Conservation (phyloP, 345 rosid genomes). For the Corchorus capsularis region DNA sequence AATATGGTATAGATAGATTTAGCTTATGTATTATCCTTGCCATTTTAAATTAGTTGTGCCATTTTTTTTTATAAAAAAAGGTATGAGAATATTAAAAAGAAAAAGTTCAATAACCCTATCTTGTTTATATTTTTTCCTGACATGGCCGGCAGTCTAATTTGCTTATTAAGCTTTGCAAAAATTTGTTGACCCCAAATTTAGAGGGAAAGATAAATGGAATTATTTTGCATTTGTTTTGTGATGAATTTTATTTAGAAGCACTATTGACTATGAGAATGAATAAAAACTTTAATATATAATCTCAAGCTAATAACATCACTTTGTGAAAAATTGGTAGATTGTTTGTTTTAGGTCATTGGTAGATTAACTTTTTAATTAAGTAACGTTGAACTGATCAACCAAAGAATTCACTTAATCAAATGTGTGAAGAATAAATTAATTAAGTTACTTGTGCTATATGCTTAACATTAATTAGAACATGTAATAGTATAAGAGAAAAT, state of each 20-base stretch:
- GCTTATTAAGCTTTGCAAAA: not conserved
- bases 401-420: not conserved
- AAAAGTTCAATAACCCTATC: not conserved
- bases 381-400: not conserved
- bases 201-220: not conserved
- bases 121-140: not conserved
- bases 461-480: not conserved
- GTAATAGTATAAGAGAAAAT: not conserved
- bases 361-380: not conserved
- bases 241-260: too few relatives aligned
- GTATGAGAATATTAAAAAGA: not conserved
- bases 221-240: not conserved
- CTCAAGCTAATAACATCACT: too few relatives aligned
- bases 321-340: too few relatives aligned
- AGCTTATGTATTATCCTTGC: constrained; percentile 6
- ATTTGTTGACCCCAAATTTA: too few relatives aligned
- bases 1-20: not conserved
- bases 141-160: not conserved
- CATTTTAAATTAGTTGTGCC: not conserved
- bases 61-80: not conserved
- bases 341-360: too few relatives aligned
- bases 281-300: too few relatives aligned
- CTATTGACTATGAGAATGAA: not conserved
- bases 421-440: not conserved
- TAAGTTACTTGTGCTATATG: not conserved